Base-by-base conservation (phyloP, 164 flowering plant genomes). In the Hamamelis virginiana region DNA sequence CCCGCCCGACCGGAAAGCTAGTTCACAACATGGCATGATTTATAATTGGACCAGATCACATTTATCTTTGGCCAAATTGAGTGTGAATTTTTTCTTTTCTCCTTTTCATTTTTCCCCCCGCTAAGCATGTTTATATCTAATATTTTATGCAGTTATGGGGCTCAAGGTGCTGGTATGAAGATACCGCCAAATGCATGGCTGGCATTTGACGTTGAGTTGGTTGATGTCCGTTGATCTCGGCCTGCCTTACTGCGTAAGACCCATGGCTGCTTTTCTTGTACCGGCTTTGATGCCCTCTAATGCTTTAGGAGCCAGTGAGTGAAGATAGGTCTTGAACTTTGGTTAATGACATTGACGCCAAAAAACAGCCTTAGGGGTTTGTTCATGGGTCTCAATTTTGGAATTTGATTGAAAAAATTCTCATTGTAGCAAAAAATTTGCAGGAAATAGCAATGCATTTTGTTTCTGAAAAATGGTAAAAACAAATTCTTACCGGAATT, bases 151-250 rank as follows among this genome's bases (percentile, higher is more conserved):
- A 92, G 98, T 0, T 95, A 95, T 78, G 97, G 96, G 12, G 69
- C 73, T 43, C 46, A 76, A 69, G 85, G 91, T 65, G 85, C 80
- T 70, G 86, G 81, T 44, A 68, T 78, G 3, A 67, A 72, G 67
- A 95, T 95, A 70, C 98, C 98, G 4, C 83, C 85, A 10, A 91
- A 92, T 45, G 69, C 97, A 4, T 87, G 94, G 94, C 90, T 95
- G 62, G 73, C 81, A 52, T 95, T 95, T 70, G 97, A 95, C 68
- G 97, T 95, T 64, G 98, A 92, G 86, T 74, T 95, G 87, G 83
- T 90, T 0, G 83, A 73, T 50, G 98, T 89, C 26, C 71, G 75
- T 23, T 84, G 72, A 82, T 61, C 8, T n/a, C 8, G 26, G 13
- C 38, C 48, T 59, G 44, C 23, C 9, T 4, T 1, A 19, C 0